Evolutionary conservation across 2,329 filamentous ascomycete genomes (phyloP), one percentile per base, ranked within the genome.

Genomic region (Ophiocordyceps camponoti-saundersi): DNA sequence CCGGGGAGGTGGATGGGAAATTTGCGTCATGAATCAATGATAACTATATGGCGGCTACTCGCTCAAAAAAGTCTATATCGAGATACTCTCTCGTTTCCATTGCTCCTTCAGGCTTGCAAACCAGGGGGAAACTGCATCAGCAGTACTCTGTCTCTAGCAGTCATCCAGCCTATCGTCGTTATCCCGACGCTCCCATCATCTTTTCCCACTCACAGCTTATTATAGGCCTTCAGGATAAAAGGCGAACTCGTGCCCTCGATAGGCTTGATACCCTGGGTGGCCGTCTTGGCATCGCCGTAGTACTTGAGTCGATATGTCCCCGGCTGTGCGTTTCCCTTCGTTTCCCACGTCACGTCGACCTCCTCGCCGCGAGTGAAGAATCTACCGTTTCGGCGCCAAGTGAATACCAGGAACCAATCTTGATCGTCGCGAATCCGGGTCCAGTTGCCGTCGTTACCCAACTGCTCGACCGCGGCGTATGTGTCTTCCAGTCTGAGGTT

Each of bases 381-480:
- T 2, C 70, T 71, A 56, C 78, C 83, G 2, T 77, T 82, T 36
- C 88, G 70, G 54, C 76, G 75, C 90, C 90, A 96, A 32, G 76
- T 70, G 57, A 81, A 95, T 11, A 92, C 72, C n/a, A 95, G 64
- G 50, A 78, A 79, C 89, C 89, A 96, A 59, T 95, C 89, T 3
- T 66, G 65, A 57, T 95, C 90, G 48, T 80, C 77, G 15, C 79
- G 71, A 2, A 92, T 73, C 34, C 67, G 70, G 6, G 61, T 65
- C 90, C 90, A 95, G 0, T 47, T 48, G 2, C 54, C 56, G 12
- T 58, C 65, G 23, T 58, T 57, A 55, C 52, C 59, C 44, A 76
- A 68, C 56, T 69, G 69, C 66, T 95, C 88, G 0, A 95, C 74
- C 0, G 83, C 77, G 0, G 81, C 80, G 61, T 79, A 95, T 0